phyloP scores from a whole-genome alignment of 495 filamentous ascomycete genomes.

The Xylaria nigripes region DNA sequence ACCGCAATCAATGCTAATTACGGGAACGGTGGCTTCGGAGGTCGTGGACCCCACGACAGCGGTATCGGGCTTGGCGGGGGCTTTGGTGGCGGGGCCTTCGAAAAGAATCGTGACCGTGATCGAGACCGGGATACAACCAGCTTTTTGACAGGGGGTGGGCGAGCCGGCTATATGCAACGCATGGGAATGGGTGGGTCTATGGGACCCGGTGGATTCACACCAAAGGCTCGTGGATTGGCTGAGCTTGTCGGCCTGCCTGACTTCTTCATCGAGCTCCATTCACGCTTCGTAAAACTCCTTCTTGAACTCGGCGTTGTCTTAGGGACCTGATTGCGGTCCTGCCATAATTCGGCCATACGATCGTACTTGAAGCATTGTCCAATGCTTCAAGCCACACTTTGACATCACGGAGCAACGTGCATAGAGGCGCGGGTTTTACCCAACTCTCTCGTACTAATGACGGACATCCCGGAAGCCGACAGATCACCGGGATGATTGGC shows the following conservation, averaged over 20 bases:
- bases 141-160: slow-evolving; percentile 36
- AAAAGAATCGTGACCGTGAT: slow-evolving; percentile 7
- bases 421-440: slow-evolving; percentile 12
- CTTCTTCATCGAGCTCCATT: slow-evolving; percentile 83
- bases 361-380: not conserved
- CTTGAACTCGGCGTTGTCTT: slow-evolving; percentile 53
- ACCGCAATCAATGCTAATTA: slow-evolving; percentile 32
- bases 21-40: slow-evolving; percentile 14
- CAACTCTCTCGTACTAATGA: not conserved
- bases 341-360: too few species aligned
- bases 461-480: not conserved
- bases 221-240: slow-evolving; percentile 67
- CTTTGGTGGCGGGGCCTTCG: slow-evolving; percentile 2
- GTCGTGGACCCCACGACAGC: slow-evolving; percentile 25
- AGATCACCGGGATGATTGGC: not conserved
- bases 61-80: slow-evolving; percentile 23
- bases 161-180: slow-evolving; percentile 31
- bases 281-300: slow-evolving; percentile 65
- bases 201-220: slow-evolving; percentile 34
- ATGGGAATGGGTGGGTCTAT: slow-evolving; percentile 34
- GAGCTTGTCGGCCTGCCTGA: slow-evolving; percentile 81
- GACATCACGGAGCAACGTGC: not conserved
- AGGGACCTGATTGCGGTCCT: slow-evolving; percentile 27
- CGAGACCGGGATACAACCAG: slow-evolving; percentile 30
- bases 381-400: not conserved